phyloP scores from a whole-genome alignment of 352 stramenopile species.

The Elongisporangium senticosum region DNA sequence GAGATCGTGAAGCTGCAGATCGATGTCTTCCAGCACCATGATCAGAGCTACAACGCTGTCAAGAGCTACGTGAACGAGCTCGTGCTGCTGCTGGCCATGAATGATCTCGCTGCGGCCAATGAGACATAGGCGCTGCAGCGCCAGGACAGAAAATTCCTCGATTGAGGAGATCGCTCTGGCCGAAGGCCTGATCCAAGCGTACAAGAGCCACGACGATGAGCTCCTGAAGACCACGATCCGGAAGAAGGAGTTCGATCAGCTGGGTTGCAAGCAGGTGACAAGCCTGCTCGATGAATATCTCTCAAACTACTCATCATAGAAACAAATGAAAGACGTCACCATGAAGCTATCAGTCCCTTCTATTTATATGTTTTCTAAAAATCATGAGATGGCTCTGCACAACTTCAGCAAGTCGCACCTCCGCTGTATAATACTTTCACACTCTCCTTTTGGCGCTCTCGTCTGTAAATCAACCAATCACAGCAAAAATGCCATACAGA shows the following conservation, averaged over 20 bases:
- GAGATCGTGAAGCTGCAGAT: slow-evolving; percentile 50
- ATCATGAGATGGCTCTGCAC: too few relatives aligned
- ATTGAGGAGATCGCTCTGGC: slow-evolving; percentile 70
- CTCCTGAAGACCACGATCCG: slow-evolving; percentile 63
- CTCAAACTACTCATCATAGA: too few relatives aligned
- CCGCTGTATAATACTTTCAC: too few relatives aligned
- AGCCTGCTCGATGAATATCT: too few relatives aligned
- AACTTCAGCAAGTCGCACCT: too few relatives aligned
- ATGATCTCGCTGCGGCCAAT: slow-evolving; percentile 68
- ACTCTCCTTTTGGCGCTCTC: too few relatives aligned
- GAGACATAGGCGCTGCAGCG: slow-evolving; percentile 67
- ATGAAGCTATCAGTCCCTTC: too few relatives aligned
- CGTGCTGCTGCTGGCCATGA: slow-evolving; percentile 45
- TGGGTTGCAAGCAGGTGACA: slow-evolving; percentile 72
- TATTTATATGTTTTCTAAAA: too few relatives aligned
- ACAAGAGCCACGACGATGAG: slow-evolving; percentile 73
- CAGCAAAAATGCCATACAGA: too few relatives aligned
- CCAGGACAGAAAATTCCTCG: slow-evolving; percentile 68
- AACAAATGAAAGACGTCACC: too few relatives aligned
- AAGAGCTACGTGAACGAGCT: slow-evolving; percentile 72
- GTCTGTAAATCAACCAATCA: too few relatives aligned
- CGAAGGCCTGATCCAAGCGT: slow-evolving; percentile 62
- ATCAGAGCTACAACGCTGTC: slow-evolving; percentile 61
- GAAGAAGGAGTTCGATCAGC: slow-evolving; percentile 65
- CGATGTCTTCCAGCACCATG: slow-evolving; percentile 49